Evolutionary conservation across 192 early-diverging fungal genomes (phyloP), one percentile per base, ranked within the genome.

Genomic region (Paraglomus brasilianum): DNA sequence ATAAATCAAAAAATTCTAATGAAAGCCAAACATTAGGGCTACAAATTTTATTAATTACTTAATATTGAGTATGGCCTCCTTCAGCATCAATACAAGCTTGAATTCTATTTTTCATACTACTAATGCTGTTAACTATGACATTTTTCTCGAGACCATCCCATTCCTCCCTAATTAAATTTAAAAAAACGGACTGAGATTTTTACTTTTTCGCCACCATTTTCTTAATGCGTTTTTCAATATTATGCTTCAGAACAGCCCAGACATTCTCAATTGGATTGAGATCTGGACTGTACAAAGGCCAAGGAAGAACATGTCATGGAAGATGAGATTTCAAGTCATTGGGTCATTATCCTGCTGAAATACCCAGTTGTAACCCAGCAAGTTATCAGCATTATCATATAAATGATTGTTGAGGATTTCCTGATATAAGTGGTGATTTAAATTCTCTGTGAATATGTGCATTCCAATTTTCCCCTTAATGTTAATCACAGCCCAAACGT

Each of bases 401-500:
- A 56, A 22, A 30, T 56, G 7, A 22, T 56, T 21, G 21, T 56
- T 56, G 10, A 6, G 4, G 17, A 56, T 56, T 56, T 56, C 7
- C 10, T 4, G 53, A 56, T 56, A 56, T 10, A 56, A 17, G 6
- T 1, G 53, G 4, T 6, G 53, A 56, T 56, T 10, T 21, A 56
- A 21, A 56, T 56, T 56, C 21, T 56, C 1, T 17, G 53, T 56
- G 53, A 56, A 56, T 56, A 56, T 56, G 53, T 56, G 21, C 15
- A 56, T 17, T 2, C 53, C 53, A 30, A 30, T 30, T 30, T 30
- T 30, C 30, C 30, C 30, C 30, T 30, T 30, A 30, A 30, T 30
- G 30, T 30, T 30, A 30, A 30, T 30, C 30, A 3, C 30, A 30
- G 30, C 30, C 30, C 30, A 30, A 30, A 30, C 30, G 30, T 30